Base-by-base conservation (phyloP, 1,139 yeast genomes). In the Candida dubliniensis region DNA sequence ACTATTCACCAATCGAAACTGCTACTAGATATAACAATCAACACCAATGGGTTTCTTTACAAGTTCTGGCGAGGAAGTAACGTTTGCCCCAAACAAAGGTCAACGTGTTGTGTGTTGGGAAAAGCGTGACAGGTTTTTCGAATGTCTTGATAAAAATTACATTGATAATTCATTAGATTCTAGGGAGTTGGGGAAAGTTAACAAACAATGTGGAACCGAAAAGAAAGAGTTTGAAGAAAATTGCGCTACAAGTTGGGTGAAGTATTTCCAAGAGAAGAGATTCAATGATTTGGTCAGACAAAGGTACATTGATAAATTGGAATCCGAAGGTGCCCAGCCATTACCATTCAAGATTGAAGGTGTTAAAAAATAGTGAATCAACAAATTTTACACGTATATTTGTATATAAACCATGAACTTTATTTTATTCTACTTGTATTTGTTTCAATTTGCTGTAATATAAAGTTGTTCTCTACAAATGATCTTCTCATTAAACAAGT, bases 301-400 rank as follows among this genome's bases (percentile, higher is more conserved):
- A 34, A 65, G 73, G 51, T 73, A 72, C 50, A 71, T 74, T 40
- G 65, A 59, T 30, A 69, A 72, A 55, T 61, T 74, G 44, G 72
- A 74, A 52, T 66, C 74, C 4, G 78, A 74, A 52, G 78, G 78
- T 8, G 79, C 78, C 10, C 67, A 72, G 54, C 76, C 71, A 37
- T 65, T 74, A 44, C 78, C 79, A 7, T 71, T 74, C 57, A 74
- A 71, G 53, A 63, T 73, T 58, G 75, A 54, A 38, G 40, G 48
- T 25, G 42, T 45, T 13, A 40, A 42, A 26, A 41, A 38, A 31
- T 44, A 55, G 33, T 12, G 11, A 12, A 25, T 25, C 11, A 18
- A 23, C 30, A 18, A 40, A 38, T 34, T 34, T 34, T 38, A 43
- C 42, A 40, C 38, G 42, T 43, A 37, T 33, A 42, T 46, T 45